These are phyloP conservation scores for Halophytophthora batemanensis DNA, from an alignment of 352 stramenopile genomes.

Conservation along the genomic window DNA sequence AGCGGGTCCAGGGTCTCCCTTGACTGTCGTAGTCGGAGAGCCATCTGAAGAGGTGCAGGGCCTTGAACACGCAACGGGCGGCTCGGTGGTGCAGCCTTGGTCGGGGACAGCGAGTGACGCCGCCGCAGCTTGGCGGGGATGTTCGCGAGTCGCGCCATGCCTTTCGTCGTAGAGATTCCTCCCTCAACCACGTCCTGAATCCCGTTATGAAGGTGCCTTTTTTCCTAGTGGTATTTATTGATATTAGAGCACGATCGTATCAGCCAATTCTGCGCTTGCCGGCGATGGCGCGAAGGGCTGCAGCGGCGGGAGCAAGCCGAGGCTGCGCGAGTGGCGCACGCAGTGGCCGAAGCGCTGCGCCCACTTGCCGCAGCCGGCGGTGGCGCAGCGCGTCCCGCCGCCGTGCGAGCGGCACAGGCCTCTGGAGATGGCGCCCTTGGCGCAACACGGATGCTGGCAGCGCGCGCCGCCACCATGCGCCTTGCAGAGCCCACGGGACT, in stretches of 20 bases:
- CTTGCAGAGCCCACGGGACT: constrained; percentile 66
- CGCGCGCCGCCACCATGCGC: constrained; percentile 61
- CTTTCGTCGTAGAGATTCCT: background rate
- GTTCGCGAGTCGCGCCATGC: background rate
- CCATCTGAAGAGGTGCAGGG: background rate
- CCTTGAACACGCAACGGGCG: background rate
- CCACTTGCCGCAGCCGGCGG: constrained; percentile 43
- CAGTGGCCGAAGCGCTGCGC: constrained; percentile 43
- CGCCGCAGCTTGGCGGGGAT: too few relatives aligned
- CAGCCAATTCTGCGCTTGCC: too few relatives aligned
- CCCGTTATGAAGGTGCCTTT: too few relatives aligned
- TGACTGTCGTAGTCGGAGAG: background rate
- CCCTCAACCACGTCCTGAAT: too few relatives aligned
- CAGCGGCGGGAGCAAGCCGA: background rate
- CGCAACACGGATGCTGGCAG: constrained; percentile 52
- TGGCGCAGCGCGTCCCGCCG: constrained; percentile 44
- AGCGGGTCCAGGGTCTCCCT: too few relatives aligned
- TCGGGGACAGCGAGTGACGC: too few relatives aligned
- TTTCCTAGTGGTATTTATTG: too few relatives aligned
- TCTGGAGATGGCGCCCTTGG: constrained; percentile 70
- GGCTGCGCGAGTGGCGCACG: constrained; percentile 27
- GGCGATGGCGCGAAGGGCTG: background rate
- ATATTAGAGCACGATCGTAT: too few relatives aligned
- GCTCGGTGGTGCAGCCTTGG: background rate
- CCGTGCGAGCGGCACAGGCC: constrained; percentile 61